These are phyloP conservation scores for Phytophthora litchii DNA, from an alignment of 352 stramenopile species.

Conservation along the genomic window DNA sequence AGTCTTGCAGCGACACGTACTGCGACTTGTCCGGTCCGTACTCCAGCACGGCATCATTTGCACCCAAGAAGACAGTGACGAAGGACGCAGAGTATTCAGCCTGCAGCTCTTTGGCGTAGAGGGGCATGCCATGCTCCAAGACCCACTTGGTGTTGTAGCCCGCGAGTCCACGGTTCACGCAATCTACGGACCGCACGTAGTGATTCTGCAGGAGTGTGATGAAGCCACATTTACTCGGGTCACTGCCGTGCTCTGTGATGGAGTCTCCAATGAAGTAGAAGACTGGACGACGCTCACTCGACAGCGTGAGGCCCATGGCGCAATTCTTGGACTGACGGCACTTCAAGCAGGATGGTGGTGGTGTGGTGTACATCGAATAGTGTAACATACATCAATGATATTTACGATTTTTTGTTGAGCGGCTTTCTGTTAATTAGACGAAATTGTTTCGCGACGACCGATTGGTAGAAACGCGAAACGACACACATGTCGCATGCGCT, in stretches of 20 bases:
- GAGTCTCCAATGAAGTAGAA: slow-evolving; percentile 70
- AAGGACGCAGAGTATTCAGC: slow-evolving; percentile 38
- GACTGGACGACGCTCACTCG: slow-evolving; percentile 37
- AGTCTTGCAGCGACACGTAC: slow-evolving; percentile 54
- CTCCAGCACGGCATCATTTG: slow-evolving; percentile 65
- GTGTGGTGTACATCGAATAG: not conserved
- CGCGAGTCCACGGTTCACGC: slow-evolving; percentile 57
- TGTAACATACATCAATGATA: not conserved
- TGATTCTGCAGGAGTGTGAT: slow-evolving; percentile 47
- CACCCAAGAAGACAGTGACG: slow-evolving; percentile 60
- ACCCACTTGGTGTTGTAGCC: slow-evolving; percentile 72
- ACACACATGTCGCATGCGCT: slow-evolving; percentile 19
- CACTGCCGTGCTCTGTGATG: slow-evolving; percentile 55
- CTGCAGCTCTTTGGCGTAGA: slow-evolving; percentile 42
- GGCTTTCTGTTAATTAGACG: not conserved
- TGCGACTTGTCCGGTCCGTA: slow-evolving; percentile 40
- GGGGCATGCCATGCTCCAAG: slow-evolving; percentile 35
- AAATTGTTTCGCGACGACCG: not conserved
- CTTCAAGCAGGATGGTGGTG: slow-evolving; percentile 23
- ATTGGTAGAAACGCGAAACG: slow-evolving; percentile 20
- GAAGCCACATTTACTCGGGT: slow-evolving; percentile 48
- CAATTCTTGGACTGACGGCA: slow-evolving; percentile 16
- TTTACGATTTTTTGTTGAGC: not conserved
- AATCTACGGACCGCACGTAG: slow-evolving; percentile 59
- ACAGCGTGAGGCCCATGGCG: slow-evolving; percentile 29